Conservation (phyloP, 306 rosid species). For the Medicago lupulina region DNA sequence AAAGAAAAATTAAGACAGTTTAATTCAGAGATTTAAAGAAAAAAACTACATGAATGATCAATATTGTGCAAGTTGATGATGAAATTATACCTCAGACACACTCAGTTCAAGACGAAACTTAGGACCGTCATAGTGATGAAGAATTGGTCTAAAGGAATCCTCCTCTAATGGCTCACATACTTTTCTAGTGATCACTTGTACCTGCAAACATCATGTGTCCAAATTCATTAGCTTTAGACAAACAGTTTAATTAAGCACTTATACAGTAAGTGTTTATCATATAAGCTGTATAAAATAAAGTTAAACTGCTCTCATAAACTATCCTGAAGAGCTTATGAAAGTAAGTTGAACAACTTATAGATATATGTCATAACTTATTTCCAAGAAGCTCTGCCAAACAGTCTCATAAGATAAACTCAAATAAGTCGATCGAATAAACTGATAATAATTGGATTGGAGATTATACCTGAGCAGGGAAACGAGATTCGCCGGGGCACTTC, state of each 20-base stretch:
- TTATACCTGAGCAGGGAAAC: conserved; percentile 95
- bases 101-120: conserved; percentile 89
- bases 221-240: conserved; percentile 17
- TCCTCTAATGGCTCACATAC: conserved; percentile 86
- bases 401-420: neutral
- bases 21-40: conserved; percentile 9
- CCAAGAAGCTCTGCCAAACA: neutral
- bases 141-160: conserved; percentile 95
- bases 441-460: conserved; percentile 12
- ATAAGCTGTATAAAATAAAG: too few species aligned
- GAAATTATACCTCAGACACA: conserved; percentile 69
- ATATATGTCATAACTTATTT: neutral
- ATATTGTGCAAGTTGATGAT: neutral
- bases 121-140: conserved; percentile 95
- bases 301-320: neutral
- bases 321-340: neutral
- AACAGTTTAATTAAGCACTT: neutral
- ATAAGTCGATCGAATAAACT: neutral
- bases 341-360: neutral
- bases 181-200: conserved; percentile 76
- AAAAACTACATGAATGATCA: neutral
- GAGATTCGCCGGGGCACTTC: conserved; percentile 86
- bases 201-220: conserved; percentile 50
- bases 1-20: conserved; percentile 25
- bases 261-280: neutral